Conservation (phyloP, 1,139 yeast species). For the Taiozyma onychis region DNA sequence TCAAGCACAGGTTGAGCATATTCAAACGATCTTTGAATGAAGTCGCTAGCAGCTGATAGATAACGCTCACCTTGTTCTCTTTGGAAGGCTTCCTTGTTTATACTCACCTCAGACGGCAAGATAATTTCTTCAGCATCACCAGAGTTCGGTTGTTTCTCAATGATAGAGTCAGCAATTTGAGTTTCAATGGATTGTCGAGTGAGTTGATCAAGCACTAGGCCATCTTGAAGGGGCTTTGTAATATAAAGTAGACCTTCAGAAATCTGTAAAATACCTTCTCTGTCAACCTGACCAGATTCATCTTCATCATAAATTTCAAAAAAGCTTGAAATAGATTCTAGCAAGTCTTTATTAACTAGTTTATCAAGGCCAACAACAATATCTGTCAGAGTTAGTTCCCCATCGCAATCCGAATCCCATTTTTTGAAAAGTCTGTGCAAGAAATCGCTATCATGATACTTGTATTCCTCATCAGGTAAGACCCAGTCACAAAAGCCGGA, state of each 20-base stretch:
- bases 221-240: slow-evolving; percentile 81
- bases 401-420: slow-evolving; percentile 58
- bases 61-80: slow-evolving; percentile 76
- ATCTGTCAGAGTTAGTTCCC: slow-evolving; percentile 61
- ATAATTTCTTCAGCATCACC: slow-evolving; percentile 34
- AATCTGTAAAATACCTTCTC: slow-evolving; percentile 75
- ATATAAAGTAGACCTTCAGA: slow-evolving; percentile 83
- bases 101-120: slow-evolving; percentile 52
- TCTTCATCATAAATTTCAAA: slow-evolving; percentile 67
- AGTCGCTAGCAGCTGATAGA: slow-evolving; percentile 79
- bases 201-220: slow-evolving; percentile 50
- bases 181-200: slow-evolving; percentile 59
- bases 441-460: slow-evolving; percentile 42
- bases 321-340: slow-evolving; percentile 75
- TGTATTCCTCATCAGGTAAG: slow-evolving; percentile 31
- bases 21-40: slow-evolving; percentile 84
- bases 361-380: slow-evolving; percentile 69
- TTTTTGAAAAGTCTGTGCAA: slow-evolving; percentile 57
- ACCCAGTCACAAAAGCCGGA: slow-evolving; percentile 82
- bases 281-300: slow-evolving; percentile 57
- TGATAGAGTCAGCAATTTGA: slow-evolving; percentile 57
- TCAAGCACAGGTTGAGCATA: slow-evolving; percentile 74
- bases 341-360: slow-evolving; percentile 65
- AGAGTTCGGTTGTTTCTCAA: slow-evolving; percentile 25
- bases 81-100: slow-evolving; percentile 58